These are phyloP conservation scores for Brassica juncea DNA, from an alignment of 345 rosid species.

Conservation along the genomic window DNA sequence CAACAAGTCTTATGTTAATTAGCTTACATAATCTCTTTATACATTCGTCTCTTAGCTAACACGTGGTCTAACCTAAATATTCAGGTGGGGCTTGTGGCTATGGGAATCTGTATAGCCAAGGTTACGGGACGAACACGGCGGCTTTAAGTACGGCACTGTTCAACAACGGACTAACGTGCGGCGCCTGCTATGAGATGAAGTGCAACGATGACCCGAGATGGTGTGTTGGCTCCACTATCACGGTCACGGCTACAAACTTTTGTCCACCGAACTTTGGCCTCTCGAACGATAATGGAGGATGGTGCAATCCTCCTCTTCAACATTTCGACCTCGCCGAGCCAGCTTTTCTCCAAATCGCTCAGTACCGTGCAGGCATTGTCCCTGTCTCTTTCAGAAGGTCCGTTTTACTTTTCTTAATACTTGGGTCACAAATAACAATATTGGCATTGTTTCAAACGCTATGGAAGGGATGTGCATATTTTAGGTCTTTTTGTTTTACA, in stretches of 20 bases:
- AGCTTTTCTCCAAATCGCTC: constrained; percentile 92
- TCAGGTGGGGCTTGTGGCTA: constrained; percentile 87
- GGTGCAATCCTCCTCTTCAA: constrained; percentile 98
- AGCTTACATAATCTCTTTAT: neutral
- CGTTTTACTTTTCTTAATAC: neutral
- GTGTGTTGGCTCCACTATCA: constrained; percentile 65
- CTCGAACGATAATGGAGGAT: constrained; percentile 86
- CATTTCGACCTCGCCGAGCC: constrained; percentile 98
- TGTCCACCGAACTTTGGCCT: constrained; percentile 82
- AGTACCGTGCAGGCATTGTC: constrained; percentile 90
- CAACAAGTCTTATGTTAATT: neutral
- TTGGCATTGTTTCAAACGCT: too few species aligned
- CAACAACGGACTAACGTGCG: constrained; percentile 79
- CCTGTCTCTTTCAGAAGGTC: constrained; percentile 89
- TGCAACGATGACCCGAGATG: constrained; percentile 64
- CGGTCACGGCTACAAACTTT: constrained; percentile 79
- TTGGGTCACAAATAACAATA: neutral
- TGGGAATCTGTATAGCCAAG: constrained; percentile 70
- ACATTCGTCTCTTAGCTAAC: constrained; percentile 14
- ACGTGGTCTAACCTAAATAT: neutral
- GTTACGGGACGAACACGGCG: constrained; percentile 78
- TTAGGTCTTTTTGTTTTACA: too few species aligned
- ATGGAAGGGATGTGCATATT: too few species aligned
- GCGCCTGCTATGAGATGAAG: constrained; percentile 73
- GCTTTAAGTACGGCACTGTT: constrained; percentile 77